A percentile compares a stretch with the other conserved stretches of the same genome.
phyloP scores from a whole-genome alignment of 495 filamentous ascomycete genomes.

The Usnea hakonensis region DNA sequence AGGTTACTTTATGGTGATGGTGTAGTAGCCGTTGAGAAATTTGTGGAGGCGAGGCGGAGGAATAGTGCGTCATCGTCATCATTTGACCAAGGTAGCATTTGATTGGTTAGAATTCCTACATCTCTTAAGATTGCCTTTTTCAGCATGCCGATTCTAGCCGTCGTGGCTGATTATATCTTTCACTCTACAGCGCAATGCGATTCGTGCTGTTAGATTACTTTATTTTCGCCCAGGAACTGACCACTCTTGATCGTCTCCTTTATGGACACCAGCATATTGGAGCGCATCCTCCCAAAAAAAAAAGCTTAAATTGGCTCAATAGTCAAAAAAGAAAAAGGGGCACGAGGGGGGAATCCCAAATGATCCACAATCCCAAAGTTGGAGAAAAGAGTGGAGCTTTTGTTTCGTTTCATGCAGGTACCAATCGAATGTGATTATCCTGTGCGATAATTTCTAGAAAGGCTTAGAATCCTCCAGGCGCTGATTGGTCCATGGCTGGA shows the following conservation, averaged over 20 bases:
- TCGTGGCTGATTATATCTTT: background rate
- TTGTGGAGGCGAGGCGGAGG: background rate
- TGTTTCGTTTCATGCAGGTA: background rate
- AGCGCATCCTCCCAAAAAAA: too few species aligned
- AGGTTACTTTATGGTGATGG: background rate
- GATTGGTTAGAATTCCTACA: too few species aligned
- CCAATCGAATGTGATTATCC: slow-evolving; percentile 1
- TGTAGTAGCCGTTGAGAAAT: background rate
- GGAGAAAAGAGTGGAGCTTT: background rate
- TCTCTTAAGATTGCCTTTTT: too few species aligned
- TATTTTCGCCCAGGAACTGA: too few species aligned
- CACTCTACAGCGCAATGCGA: background rate
- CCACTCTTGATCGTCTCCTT: too few species aligned
- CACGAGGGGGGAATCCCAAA: background rate
- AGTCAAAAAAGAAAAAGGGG: background rate
- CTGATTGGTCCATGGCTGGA: slow-evolving; percentile 20
- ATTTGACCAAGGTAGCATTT: too few species aligned
- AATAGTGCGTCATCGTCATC: background rate
- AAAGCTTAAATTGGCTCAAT: too few species aligned
- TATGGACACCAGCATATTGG: too few species aligned
- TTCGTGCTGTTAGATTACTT: background rate
- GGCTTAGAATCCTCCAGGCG: background rate
- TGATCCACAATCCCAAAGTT: background rate
- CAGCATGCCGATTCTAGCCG: slow-evolving; percentile 13
- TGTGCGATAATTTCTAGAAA: slow-evolving; percentile 7